Conservation (phyloP, 1,284 basidiomycete species). For the Ceratobasidium sp. region DNA sequence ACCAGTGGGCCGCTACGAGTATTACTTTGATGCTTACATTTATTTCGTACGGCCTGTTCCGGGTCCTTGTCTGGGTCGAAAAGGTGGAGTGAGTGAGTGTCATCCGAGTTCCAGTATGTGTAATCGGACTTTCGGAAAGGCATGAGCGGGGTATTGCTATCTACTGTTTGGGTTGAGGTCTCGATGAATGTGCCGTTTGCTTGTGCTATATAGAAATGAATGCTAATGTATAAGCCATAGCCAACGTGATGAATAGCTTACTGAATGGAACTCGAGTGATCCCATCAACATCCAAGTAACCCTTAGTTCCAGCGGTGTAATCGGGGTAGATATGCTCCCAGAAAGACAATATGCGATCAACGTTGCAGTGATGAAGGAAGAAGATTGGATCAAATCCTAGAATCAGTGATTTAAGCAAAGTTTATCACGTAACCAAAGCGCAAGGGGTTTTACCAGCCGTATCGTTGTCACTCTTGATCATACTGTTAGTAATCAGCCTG, state of each 20-base stretch:
- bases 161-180: neutral
- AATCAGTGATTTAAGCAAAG: neutral
- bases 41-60: constrained; percentile 21
- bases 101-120: constrained; percentile 47
- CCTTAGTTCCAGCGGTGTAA: constrained; percentile 33
- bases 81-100: constrained; percentile 27
- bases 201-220: neutral
- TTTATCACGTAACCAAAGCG: neutral
- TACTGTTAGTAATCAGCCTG: neutral
- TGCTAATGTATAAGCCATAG: too few relatives aligned
- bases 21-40: constrained; percentile 3
- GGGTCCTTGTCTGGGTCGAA: neutral
- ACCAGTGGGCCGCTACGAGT: neutral
- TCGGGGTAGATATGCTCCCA: constrained; percentile 49
- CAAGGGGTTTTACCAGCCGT: neutral
- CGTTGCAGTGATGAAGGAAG: constrained; percentile 49
- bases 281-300: constrained; percentile 34
- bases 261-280: constrained; percentile 28
- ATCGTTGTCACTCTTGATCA: constrained; percentile 5
- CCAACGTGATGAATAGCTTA: too few relatives aligned
- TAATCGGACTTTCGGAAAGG: constrained; percentile 47
- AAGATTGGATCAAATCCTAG: constrained; percentile 49
- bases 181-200: constrained; percentile 20
- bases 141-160: constrained; percentile 40
- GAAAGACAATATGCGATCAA: constrained; percentile 48